Percentiles rank a stretch among this genome's conserved stretches.
Conservation (phyloP, 306 rosid genomes). For the Castanea sativa region DNA sequence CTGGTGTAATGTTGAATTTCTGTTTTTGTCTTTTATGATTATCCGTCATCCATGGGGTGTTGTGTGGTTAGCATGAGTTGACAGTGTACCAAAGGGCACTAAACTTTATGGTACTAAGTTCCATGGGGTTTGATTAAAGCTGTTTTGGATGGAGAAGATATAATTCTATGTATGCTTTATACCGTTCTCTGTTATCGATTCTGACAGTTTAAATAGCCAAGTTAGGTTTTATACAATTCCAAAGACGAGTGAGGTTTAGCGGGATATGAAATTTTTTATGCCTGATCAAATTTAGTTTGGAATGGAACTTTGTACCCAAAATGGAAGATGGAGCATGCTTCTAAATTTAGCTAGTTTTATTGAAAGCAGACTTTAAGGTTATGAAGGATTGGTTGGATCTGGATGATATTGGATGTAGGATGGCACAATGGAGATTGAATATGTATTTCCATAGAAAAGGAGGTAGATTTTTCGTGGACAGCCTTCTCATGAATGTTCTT, state of each 20-base stretch:
- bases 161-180: slow-evolving; percentile 1
- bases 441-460: slow-evolving; percentile 15
- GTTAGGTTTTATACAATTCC: background rate
- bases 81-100: slow-evolving; percentile 11
- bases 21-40: background rate
- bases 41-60: slow-evolving; percentile 4
- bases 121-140: background rate
- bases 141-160: slow-evolving; percentile 16
- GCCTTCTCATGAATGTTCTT: slow-evolving; percentile 6
- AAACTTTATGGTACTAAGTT: background rate
- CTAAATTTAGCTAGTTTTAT: slow-evolving; percentile 8
- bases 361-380: slow-evolving; percentile 20
- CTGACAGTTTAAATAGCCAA: slow-evolving; percentile 2
- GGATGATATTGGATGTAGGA: slow-evolving; percentile 15
- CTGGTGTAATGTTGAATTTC: background rate
- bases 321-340: slow-evolving; percentile 9
- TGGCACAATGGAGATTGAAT: slow-evolving; percentile 18
- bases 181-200: slow-evolving; percentile 6
- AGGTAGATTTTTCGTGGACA: slow-evolving; percentile 13
- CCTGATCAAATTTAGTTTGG: background rate
- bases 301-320: background rate
- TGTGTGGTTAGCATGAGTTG: slow-evolving; percentile 3
- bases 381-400: slow-evolving; percentile 1
- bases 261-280: background rate
- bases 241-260: background rate